Percentiles rank a stretch among this genome's conserved stretches.
Conservation (phyloP, 2,329 filamentous ascomycete genomes). For the Pezicula radicicola region DNA sequence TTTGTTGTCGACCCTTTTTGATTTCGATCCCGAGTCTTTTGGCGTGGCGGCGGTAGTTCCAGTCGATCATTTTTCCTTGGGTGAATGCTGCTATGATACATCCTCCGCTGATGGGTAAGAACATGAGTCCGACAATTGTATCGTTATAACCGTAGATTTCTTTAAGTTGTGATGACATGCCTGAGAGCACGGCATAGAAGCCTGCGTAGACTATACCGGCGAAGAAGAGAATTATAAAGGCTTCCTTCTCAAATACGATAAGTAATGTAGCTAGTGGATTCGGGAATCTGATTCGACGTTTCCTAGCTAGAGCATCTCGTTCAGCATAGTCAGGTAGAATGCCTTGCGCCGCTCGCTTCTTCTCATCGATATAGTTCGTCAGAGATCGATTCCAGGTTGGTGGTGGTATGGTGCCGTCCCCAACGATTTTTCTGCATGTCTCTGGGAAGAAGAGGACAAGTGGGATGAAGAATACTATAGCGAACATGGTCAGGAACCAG, state of each 20-base stretch:
- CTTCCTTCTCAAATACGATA: slow-evolving; percentile 40
- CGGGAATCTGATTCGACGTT: slow-evolving; percentile 27
- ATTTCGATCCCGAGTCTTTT: slow-evolving; percentile 47
- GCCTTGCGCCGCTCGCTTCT: slow-evolving; percentile 10
- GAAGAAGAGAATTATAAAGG: slow-evolving; percentile 41
- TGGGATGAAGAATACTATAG: slow-evolving; percentile 13
- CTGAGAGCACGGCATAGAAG: slow-evolving; percentile 42
- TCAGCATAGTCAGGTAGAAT: slow-evolving; percentile 12
- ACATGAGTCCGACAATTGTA: slow-evolving; percentile 50
- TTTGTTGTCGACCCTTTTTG: slow-evolving; percentile 48
- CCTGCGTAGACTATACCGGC: slow-evolving; percentile 42
- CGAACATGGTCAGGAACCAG: slow-evolving; percentile 37
- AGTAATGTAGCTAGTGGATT: slow-evolving; percentile 39
- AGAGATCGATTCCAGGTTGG: slow-evolving; percentile 52
- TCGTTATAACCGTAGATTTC: slow-evolving; percentile 58
- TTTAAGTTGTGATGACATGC: slow-evolving; percentile 35
- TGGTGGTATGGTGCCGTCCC: slow-evolving; percentile 53
- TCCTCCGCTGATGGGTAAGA: slow-evolving; percentile 45
- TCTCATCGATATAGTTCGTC: slow-evolving; percentile 34
- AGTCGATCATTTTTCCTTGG: slow-evolving; percentile 56
- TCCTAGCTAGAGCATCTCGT: slow-evolving; percentile 27
- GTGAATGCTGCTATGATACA: slow-evolving; percentile 40
- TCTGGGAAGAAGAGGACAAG: slow-evolving; percentile 43
- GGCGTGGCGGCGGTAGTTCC: slow-evolving; percentile 65
- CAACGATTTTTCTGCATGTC: slow-evolving; percentile 46